Evolutionary conservation across 306 rosid genomes (phyloP).

Genomic region (Citrullus colocynthis): DNA sequence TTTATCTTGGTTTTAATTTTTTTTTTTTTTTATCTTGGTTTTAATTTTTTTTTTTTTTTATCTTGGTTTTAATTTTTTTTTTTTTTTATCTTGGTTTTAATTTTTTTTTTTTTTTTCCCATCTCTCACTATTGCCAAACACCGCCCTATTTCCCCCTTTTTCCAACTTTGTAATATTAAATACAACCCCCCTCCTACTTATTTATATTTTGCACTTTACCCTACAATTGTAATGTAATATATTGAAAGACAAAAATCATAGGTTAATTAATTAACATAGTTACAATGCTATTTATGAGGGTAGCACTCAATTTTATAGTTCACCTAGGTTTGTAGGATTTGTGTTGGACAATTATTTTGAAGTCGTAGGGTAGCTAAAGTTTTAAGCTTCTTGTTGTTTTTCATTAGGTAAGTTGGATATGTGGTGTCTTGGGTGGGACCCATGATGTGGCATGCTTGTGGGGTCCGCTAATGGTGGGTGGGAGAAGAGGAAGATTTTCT

Average conservation of each 20-base stretch:
- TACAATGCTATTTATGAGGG: not conserved
- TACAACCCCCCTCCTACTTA: not conserved
- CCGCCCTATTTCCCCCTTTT: constrained; percentile 11
- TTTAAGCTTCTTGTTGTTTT: not conserved
- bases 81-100: too few species aligned
- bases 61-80: too few species aligned
- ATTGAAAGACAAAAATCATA: not conserved
- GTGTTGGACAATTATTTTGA: not conserved
- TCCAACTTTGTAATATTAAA: constrained; percentile 3
- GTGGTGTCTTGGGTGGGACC: constrained; percentile 18
- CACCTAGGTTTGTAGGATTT: not conserved
- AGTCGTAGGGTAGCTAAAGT: not conserved
- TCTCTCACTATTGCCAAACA: constrained; percentile 31
- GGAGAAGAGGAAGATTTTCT: constrained; percentile 20
- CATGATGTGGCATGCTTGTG: constrained; percentile 42
- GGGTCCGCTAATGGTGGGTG: constrained; percentile 20
- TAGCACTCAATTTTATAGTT: not conserved
- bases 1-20: too few species aligned
- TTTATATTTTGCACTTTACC: too few species aligned
- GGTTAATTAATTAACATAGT: not conserved
- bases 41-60: too few species aligned
- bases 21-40: too few species aligned
- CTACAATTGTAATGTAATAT: not conserved
- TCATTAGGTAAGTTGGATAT: not conserved
- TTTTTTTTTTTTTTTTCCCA: constrained; percentile 46